Evolutionary conservation across 2,329 filamentous ascomycete genomes (phyloP), one percentile per base, ranked within the genome.

Genomic region (Aspergillaceae sp.): DNA sequence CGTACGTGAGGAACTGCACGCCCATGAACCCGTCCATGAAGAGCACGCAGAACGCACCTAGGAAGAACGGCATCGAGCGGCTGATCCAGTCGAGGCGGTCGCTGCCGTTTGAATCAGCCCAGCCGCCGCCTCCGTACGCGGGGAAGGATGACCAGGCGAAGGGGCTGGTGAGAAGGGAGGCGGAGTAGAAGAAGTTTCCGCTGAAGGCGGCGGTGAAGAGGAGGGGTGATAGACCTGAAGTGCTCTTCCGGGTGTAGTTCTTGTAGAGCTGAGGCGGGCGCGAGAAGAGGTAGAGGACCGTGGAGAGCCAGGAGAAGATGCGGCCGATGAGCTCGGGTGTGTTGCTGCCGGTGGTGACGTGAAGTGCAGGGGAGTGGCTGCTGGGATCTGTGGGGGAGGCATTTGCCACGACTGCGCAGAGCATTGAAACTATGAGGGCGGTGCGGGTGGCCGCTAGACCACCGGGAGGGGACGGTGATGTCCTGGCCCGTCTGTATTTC

Each of bases 161-260:
- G 2, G 82, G 82, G 57, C 84, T 84, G 2, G 79, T 75, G 32
- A 81, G 62, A 3, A 85, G 66, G 0, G 80, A 82, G 29, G 69
- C 63, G 7, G 78, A 81, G 67, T 85, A 85, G 68, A 83, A 84
- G 37, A 83, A 65, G 56, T 85, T 85, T 2, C 82, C 82, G 56
- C 76, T 77, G 60, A 85, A 85, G 3, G 82, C 82, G 4, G 82
- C 82, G 35, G 77, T 68, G 66, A 85, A 85, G 42, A 85, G 73
- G 0, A 78, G 65, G 0, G 80, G 79, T 0, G 75, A 79, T 6
- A 85, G 74, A 3, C 82, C 82, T 1, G 80, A 72, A 7, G 81
- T 84, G 38, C 79, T 82, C 57, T 78, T 77, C 42, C 80, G 78
- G 43, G 68, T 56, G 58, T 78, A 77, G 64, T 85, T 85, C 56